Evolutionary conservation across 1,284 basidiomycete genomes (phyloP).

Genomic region (Hortiboletus rubellus): DNA sequence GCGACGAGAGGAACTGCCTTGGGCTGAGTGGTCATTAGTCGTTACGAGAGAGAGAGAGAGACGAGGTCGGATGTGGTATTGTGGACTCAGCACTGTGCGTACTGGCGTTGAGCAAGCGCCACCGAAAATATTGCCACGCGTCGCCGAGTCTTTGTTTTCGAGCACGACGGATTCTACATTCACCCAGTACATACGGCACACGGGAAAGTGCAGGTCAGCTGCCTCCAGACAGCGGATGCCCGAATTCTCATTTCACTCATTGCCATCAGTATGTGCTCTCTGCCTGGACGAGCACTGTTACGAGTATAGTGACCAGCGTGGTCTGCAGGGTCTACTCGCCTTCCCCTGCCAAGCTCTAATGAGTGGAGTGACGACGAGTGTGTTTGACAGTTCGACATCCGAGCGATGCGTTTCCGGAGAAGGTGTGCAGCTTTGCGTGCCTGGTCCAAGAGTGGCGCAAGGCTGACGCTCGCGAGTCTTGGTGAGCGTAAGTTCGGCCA

Average conservation of each 20-base stretch:
- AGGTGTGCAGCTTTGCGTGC: background rate
- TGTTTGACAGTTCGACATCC: background rate
- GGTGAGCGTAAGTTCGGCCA: too few species aligned
- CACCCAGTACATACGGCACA: background rate
- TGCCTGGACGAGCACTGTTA: background rate
- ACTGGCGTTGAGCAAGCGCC: conserved; percentile 39
- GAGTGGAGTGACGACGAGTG: background rate
- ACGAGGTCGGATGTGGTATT: conserved; percentile 40
- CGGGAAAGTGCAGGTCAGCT: background rate
- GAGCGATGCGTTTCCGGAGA: background rate
- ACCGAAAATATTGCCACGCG: too few species aligned
- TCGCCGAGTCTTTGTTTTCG: too few species aligned
- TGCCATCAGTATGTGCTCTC: background rate
- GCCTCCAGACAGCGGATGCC: background rate
- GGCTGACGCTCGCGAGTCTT: too few species aligned
- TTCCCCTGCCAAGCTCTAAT: background rate
- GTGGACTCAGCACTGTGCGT: conserved; percentile 53
- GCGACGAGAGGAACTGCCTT: conserved; percentile 77
- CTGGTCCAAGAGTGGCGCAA: background rate
- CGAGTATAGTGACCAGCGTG: background rate
- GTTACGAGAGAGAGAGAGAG: conserved; percentile 25
- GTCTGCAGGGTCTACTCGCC: background rate
- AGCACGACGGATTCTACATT: too few species aligned
- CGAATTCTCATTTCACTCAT: background rate
- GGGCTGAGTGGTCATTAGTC: conserved; percentile 54